These are phyloP conservation scores for Acrocalymma vagum DNA, from an alignment of 2,329 filamentous ascomycete species.

Conservation along the genomic window DNA sequence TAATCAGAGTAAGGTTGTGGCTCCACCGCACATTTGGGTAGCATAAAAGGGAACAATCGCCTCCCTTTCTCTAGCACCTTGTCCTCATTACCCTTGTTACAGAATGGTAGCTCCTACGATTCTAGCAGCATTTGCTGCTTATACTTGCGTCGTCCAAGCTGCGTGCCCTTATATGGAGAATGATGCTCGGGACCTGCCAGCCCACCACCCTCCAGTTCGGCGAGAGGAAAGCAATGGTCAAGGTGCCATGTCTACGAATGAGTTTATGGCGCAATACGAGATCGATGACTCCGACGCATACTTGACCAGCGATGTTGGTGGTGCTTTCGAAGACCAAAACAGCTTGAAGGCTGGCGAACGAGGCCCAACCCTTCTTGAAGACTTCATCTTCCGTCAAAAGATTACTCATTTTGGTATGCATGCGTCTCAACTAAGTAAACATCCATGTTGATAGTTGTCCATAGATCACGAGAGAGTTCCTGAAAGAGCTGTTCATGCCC, in stretches of 20 bases:
- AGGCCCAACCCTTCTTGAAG: slow-evolving; percentile 74
- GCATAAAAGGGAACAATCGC: slow-evolving; percentile 6
- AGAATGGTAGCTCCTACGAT: slow-evolving; percentile 34
- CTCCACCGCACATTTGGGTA: too few species aligned
- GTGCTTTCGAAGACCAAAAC: slow-evolving; percentile 71
- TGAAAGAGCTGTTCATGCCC: slow-evolving; percentile 69
- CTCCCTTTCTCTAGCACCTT: slow-evolving; percentile 4
- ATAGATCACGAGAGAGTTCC: slow-evolving; percentile 68
- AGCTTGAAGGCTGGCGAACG: slow-evolving; percentile 73
- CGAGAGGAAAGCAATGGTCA: slow-evolving; percentile 26
- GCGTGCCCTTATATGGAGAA: slow-evolving; percentile 48
- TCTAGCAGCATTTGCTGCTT: slow-evolving; percentile 35
- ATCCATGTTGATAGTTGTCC: slow-evolving; percentile 3
- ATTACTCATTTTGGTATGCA: slow-evolving; percentile 28
- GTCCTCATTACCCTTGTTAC: slow-evolving; percentile 7
- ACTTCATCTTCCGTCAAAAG: slow-evolving; percentile 77
- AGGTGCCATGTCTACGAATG: slow-evolving; percentile 30
- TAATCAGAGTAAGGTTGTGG: too few species aligned
- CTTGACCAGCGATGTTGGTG: slow-evolving; percentile 71
- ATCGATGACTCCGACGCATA: slow-evolving; percentile 45
- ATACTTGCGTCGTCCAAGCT: slow-evolving; percentile 28
- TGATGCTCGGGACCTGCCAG: slow-evolving; percentile 36
- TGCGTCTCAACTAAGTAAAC: background rate
- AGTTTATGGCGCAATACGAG: slow-evolving; percentile 47
- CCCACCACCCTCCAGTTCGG: slow-evolving; percentile 37